Percentiles rank a stretch among this genome's conserved stretches.
phyloP scores from a whole-genome alignment of 2,329 filamentous ascomycete species.

The Didymella sp. region DNA sequence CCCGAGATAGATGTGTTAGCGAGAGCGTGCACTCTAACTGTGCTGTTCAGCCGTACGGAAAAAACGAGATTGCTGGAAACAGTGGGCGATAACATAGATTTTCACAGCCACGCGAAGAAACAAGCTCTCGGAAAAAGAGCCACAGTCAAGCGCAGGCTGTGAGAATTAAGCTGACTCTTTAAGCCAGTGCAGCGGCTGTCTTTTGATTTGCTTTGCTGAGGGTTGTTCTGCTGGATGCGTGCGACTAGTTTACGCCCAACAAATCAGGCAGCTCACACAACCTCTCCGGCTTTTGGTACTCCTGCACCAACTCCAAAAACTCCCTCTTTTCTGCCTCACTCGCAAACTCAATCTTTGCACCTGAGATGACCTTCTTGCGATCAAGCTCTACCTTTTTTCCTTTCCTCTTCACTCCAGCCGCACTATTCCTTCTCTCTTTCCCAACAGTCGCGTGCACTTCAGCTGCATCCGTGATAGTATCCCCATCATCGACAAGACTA shows the following conservation, averaged over 20 bases:
- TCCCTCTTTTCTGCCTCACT: constrained; percentile 51
- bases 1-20: too few species aligned
- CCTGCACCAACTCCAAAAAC: constrained; percentile 50
- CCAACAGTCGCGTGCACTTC: constrained; percentile 7
- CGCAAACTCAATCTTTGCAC: constrained; percentile 55
- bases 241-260: constrained; percentile 40
- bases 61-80: too few species aligned
- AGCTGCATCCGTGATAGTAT: neutral
- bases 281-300: constrained; percentile 43
- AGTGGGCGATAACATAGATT: too few species aligned
- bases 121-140: too few species aligned
- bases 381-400: constrained; percentile 29
- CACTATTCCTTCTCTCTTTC: neutral
- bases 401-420: neutral
- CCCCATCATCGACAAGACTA: constrained; percentile 21
- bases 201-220: too few species aligned
- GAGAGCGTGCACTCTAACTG: too few species aligned
- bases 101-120: too few species aligned
- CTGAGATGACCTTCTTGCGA: constrained; percentile 51
- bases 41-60: too few species aligned
- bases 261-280: constrained; percentile 51
- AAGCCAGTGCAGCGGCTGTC: too few species aligned
- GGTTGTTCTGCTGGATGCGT: too few species aligned
- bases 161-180: too few species aligned
- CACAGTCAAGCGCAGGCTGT: too few species aligned